Evolutionary conservation across 129 eudicot species (phyloP).

Genomic region (Saposhnikovia divaricata): DNA sequence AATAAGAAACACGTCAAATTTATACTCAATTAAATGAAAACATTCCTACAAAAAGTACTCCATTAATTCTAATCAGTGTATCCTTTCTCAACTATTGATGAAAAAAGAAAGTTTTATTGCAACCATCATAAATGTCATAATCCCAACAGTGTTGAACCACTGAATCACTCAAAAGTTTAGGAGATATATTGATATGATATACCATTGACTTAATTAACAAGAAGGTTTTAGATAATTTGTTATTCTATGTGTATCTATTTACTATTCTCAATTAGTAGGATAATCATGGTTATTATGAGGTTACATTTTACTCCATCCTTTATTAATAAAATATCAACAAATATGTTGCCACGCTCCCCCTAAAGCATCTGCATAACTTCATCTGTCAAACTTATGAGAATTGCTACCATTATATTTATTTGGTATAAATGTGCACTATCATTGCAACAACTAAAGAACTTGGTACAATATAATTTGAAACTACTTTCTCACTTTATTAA

Average conservation of each 20-base stretch:
- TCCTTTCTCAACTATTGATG: not conserved
- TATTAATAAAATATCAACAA: too few relatives aligned
- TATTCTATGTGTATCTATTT: not conserved
- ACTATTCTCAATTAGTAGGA: not conserved
- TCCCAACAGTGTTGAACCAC: not conserved
- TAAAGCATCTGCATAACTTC: too few relatives aligned
- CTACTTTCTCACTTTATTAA: too few relatives aligned
- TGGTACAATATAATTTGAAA: not conserved
- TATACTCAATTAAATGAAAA: not conserved
- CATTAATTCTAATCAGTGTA: not conserved
- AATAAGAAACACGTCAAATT: not conserved
- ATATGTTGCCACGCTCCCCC: too few relatives aligned
- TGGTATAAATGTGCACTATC: not conserved
- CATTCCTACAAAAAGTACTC: not conserved
- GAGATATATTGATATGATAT: not conserved
- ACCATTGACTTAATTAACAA: not conserved
- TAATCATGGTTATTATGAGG: not conserved
- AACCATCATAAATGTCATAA: not conserved
- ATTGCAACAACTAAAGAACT: not conserved
- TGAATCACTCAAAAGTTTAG: too few relatives aligned
- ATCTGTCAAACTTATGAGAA: not conserved
- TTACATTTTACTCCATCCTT: too few relatives aligned
- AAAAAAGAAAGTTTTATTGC: not conserved
- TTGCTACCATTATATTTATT: not conserved
- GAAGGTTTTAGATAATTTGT: not conserved